A percentile compares a stretch with the other conserved stretches of the same genome.
Evolutionary conservation across 2,329 filamentous ascomycete species (phyloP).

Genomic region (Xylariaceae sp.): DNA sequence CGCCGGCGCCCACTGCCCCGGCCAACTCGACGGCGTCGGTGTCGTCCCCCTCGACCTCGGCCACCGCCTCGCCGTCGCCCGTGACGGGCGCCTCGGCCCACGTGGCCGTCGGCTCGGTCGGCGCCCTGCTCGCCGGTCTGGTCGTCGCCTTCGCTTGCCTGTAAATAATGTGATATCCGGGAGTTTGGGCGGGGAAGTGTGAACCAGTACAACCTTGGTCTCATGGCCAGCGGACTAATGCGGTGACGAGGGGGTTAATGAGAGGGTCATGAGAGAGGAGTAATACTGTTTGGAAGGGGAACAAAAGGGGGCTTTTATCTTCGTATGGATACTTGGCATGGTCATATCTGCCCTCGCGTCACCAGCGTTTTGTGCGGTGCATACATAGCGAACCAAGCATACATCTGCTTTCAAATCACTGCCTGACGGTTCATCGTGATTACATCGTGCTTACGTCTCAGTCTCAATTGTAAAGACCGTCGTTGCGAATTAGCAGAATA

Average conservation of each 20-base stretch:
- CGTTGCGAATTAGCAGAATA: no score
- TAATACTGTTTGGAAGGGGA: neutral
- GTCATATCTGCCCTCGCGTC: no score
- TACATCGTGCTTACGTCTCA: no score
- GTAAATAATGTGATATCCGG: constrained; percentile 20
- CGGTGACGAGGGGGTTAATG: neutral
- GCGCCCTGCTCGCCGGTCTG: constrained; percentile 26
- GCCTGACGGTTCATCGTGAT: no score
- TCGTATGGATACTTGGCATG: neutral
- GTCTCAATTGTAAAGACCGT: no score
- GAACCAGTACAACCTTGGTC: no score
- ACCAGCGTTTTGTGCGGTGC: neutral
- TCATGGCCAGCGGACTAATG: no score
- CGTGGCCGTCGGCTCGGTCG: constrained; percentile 24
- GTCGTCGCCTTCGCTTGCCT: constrained; percentile 27
- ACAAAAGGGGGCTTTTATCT: neutral
- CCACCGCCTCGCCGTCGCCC: constrained; percentile 18
- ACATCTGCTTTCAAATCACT: no score
- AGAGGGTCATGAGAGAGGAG: neutral
- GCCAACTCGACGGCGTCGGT: constrained; percentile 8
- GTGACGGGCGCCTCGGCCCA: constrained; percentile 23
- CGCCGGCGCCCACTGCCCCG: constrained; percentile 10
- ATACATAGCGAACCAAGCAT: constrained; percentile 1
- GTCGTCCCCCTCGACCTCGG: constrained; percentile 7
- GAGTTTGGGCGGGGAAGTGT: no score